Conservation (phyloP, 768 basidiomycete genomes). For the Naganishia antarctica region DNA sequence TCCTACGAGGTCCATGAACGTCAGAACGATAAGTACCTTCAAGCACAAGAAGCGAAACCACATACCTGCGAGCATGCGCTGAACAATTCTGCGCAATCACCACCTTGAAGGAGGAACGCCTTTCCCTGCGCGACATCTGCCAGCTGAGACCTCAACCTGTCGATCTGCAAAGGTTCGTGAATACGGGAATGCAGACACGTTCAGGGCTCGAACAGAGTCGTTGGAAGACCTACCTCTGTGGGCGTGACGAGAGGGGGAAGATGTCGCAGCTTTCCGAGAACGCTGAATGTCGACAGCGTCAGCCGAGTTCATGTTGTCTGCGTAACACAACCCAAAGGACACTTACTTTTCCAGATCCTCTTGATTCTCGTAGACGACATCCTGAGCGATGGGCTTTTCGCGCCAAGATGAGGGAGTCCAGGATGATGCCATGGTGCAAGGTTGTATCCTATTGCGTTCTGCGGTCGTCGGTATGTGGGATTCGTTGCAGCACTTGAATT, state of each 20-base stretch:
- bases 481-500: no score
- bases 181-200: no score
- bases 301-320: constrained; percentile 1
- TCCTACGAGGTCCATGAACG: no score
- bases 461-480: no score
- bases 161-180: constrained; percentile 33
- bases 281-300: constrained; percentile 52
- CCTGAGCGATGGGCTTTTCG: constrained; percentile 69
- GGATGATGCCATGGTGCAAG: no score
- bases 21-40: neutral
- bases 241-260: constrained; percentile 90
- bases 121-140: constrained; percentile 74
- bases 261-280: constrained; percentile 67
- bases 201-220: no score
- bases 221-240: constrained; percentile 81
- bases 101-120: constrained; percentile 92
- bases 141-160: constrained; percentile 65
- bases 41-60: neutral
- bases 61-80: constrained; percentile 79
- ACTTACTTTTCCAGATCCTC: constrained; percentile 59
- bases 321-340: constrained; percentile 10
- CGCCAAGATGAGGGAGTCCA: constrained; percentile 83
- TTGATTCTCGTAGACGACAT: constrained; percentile 67
- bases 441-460: no score
- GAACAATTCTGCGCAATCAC: constrained; percentile 96